phyloP scores from a whole-genome alignment of 2,329 filamentous ascomycete species.

The Ramichloridium luteum region DNA sequence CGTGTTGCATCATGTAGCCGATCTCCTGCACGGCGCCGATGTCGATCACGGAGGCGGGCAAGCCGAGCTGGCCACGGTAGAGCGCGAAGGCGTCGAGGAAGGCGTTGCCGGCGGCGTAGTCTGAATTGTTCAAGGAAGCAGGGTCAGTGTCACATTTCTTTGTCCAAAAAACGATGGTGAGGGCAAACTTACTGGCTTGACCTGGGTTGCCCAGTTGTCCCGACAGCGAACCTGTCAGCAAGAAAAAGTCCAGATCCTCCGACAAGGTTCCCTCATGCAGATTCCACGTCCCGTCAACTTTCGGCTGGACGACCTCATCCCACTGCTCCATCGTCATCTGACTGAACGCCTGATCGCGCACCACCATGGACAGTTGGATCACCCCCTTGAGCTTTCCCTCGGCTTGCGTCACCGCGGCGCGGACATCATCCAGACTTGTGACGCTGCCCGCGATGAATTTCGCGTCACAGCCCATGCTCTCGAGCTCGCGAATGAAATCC shows the following conservation, averaged over 20 bases:
- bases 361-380: constrained; percentile 7
- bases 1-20: neutral
- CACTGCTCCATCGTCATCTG: constrained; percentile 7
- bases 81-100: constrained; percentile 18
- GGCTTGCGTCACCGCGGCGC: neutral
- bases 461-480: neutral
- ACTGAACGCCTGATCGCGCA: constrained; percentile 4
- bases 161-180: too few species aligned
- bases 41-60: constrained; percentile 5
- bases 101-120: constrained; percentile 32
- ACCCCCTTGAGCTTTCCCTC: constrained; percentile 8
- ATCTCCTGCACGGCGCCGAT: constrained; percentile 1
- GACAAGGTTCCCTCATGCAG: constrained; percentile 6
- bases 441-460: constrained; percentile 2
- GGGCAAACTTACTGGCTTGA: too few species aligned
- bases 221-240: constrained; percentile 16
- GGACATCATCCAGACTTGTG: neutral
- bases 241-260: constrained; percentile 21
- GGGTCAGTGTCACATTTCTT: too few species aligned
- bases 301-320: constrained; percentile 1
- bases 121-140: too few species aligned
- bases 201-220: constrained; percentile 15
- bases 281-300: constrained; percentile 5
- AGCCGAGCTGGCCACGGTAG: constrained; percentile 16
- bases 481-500: neutral